Evolutionary conservation across 2,329 filamentous ascomycete species (phyloP).

Genomic region (Plectosphaerella cucumerina): DNA sequence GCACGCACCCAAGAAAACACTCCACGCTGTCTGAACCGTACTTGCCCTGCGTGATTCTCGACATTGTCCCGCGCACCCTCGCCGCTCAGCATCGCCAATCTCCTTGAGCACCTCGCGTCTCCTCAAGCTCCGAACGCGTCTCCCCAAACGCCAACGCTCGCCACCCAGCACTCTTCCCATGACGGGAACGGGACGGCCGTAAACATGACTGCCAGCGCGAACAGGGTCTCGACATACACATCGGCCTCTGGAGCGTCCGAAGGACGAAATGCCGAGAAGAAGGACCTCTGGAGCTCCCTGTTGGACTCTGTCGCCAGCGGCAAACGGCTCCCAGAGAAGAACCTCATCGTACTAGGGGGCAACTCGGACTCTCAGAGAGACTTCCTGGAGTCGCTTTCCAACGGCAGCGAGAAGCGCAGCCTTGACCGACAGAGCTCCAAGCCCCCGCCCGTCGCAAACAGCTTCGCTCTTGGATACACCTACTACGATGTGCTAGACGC

Average conservation of each 20-base stretch:
- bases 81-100: neutral
- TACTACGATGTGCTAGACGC: conserved; percentile 93
- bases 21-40: too few species aligned
- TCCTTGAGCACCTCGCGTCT: neutral
- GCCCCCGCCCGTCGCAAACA: conserved; percentile 79
- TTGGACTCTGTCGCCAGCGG: conserved; percentile 85
- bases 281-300: conserved; percentile 93
- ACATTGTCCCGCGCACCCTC: neutral
- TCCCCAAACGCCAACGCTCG: neutral
- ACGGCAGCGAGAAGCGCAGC: conserved; percentile 47
- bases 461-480: conserved; percentile 88
- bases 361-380: conserved; percentile 79
- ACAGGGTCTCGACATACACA: conserved; percentile 57
- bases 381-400: conserved; percentile 66
- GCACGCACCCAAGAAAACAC: too few species aligned
- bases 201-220: conserved; percentile 47
- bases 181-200: conserved; percentile 1
- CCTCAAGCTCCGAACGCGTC: too few species aligned
- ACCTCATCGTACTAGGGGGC: conserved; percentile 78
- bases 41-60: neutral
- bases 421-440: conserved; percentile 53
- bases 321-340: conserved; percentile 88
- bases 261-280: conserved; percentile 64
- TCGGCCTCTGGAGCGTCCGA: conserved; percentile 49
- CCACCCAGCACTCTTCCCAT: neutral